Percentiles rank a stretch among this genome's conserved stretches.
Evolutionary conservation across 2,329 filamentous ascomycete genomes (phyloP).

Genomic region (Phyllosticta citribraziliensis): DNA sequence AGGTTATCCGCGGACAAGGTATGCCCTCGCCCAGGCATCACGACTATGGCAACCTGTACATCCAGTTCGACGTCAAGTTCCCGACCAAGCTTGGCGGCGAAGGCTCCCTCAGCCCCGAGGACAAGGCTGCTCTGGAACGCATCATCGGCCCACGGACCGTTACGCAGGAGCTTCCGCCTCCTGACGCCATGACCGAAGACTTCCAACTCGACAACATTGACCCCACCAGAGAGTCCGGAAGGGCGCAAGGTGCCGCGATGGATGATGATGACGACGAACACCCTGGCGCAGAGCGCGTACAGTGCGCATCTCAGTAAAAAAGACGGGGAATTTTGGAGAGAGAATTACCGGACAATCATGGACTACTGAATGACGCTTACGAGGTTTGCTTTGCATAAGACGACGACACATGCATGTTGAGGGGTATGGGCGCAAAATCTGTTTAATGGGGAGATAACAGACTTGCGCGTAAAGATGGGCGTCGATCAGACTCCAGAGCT

Average conservation of each 20-base stretch:
- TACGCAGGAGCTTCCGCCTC: constrained; percentile 56
- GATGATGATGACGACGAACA: constrained; percentile 56
- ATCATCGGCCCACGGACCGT: constrained; percentile 64
- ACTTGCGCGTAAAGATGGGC: not conserved
- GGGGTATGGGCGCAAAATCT: constrained; percentile 4
- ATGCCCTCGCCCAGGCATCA: constrained; percentile 97
- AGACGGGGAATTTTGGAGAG: not conserved
- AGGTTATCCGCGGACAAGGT: constrained; percentile 90
- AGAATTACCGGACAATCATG: not conserved
- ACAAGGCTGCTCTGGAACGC: constrained; percentile 70
- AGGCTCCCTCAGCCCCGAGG: constrained; percentile 46
- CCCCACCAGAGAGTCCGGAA: constrained; percentile 48
- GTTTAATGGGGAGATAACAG: constrained; percentile 3
- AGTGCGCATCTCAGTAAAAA: constrained; percentile 77
- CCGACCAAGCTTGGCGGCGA: constrained; percentile 48
- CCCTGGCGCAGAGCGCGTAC: constrained; percentile 63
- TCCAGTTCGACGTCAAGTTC: constrained; percentile 97
- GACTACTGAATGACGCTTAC: not conserved
- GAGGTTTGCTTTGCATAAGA: constrained; percentile 1
- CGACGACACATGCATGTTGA: constrained; percentile 1
- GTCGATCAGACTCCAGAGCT: constrained; percentile 2
- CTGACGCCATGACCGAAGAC: constrained; percentile 84
- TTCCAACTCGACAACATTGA: constrained; percentile 82
- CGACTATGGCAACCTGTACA: constrained; percentile 90
- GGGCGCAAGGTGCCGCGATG: constrained; percentile 53